These are phyloP conservation scores for Batrachochytrium dendrobatidis DNA, from an alignment of 371 early-diverging fungal species.

Conservation along the genomic window DNA sequence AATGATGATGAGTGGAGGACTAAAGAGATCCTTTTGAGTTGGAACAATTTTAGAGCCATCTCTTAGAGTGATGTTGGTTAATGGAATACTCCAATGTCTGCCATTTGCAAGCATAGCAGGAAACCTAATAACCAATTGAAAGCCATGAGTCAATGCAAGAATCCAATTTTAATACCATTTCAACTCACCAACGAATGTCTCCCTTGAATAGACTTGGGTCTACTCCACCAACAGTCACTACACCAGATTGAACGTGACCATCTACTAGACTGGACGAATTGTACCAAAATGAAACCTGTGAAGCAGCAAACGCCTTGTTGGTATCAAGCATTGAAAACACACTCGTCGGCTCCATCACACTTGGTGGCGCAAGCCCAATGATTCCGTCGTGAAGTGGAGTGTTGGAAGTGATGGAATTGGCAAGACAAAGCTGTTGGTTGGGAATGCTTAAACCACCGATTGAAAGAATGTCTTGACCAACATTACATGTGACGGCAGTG, in stretches of 20 bases:
- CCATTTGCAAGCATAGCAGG: no score
- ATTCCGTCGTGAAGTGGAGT: conserved; percentile 11
- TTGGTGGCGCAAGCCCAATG: conserved; percentile 9
- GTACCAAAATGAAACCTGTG: conserved; percentile 10
- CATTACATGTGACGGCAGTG: conserved; percentile 2
- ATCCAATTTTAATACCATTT: no score
- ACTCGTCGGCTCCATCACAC: not conserved
- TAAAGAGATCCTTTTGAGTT: no score
- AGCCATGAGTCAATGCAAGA: no score
- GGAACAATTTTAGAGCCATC: not conserved
- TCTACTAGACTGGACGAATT: not conserved
- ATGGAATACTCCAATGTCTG: not conserved
- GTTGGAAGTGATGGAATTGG: no score
- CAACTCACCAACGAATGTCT: no score
- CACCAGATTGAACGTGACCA: no score
- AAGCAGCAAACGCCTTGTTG: not conserved
- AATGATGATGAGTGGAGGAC: conserved; percentile 4
- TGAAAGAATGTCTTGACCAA: conserved; percentile 5
- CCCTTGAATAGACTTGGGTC: no score
- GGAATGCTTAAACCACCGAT: conserved; percentile 3
- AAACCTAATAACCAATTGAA: conserved; percentile 9
- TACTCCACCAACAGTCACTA: no score
- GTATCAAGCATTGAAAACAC: not conserved
- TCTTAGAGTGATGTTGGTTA: not conserved
- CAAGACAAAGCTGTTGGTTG: conserved; percentile 11